Conservation (phyloP, 2,329 filamentous ascomycete genomes). For the Zymoseptoria pseudotritici region DNA sequence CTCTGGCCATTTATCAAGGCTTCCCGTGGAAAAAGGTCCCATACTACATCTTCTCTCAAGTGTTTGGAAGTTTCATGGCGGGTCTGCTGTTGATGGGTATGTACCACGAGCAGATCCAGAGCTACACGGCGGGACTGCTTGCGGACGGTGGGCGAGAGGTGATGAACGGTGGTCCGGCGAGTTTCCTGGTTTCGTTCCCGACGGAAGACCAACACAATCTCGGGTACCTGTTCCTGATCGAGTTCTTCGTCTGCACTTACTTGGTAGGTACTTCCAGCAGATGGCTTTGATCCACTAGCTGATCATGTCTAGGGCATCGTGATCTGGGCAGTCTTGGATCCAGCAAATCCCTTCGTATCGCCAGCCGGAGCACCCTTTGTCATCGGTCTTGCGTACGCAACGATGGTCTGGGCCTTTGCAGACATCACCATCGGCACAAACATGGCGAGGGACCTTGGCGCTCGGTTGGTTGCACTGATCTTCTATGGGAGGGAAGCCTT, state of each 20-base stretch:
- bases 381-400: slow-evolving; percentile 50
- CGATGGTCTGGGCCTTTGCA: slow-evolving; percentile 50
- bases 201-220: slow-evolving; percentile 44
- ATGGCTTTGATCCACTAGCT: background rate
- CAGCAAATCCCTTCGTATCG: slow-evolving; percentile 51
- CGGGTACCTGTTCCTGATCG: slow-evolving; percentile 51
- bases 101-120: slow-evolving; percentile 47
- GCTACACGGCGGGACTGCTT: slow-evolving; percentile 34
- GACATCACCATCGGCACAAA: slow-evolving; percentile 50
- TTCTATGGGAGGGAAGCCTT: slow-evolving; percentile 49
- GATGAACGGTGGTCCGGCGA: slow-evolving; percentile 44
- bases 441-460: slow-evolving; percentile 52
- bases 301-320: slow-evolving; percentile 37
- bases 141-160: slow-evolving; percentile 33
- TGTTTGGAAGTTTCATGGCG: slow-evolving; percentile 50
- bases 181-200: slow-evolving; percentile 49
- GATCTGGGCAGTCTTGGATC: slow-evolving; percentile 53
- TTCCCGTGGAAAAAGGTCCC: slow-evolving; percentile 54
- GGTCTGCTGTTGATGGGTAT: slow-evolving; percentile 49
- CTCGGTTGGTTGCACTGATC: slow-evolving; percentile 51
- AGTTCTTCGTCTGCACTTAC: slow-evolving; percentile 53
- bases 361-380: slow-evolving; percentile 44
- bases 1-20: slow-evolving; percentile 45
- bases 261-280: slow-evolving; percentile 34
- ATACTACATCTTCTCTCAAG: slow-evolving; percentile 50